Base-by-base conservation (phyloP, 768 basidiomycete genomes). In the Stropharia rugosoannulata region DNA sequence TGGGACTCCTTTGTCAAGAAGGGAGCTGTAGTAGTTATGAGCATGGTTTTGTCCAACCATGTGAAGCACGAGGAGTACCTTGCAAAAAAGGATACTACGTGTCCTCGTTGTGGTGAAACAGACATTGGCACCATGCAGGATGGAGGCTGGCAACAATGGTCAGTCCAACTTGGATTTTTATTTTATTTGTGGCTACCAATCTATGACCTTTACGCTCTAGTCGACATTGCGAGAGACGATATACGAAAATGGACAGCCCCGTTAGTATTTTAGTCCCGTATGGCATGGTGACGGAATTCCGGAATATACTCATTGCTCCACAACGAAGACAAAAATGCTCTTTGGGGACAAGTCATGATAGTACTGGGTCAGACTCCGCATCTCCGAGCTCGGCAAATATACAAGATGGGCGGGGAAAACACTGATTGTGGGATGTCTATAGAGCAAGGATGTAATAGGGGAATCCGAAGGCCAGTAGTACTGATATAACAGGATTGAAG, bases 51-150 rank as follows among this genome's bases (percentile, higher is more conserved):
- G 27, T 29, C 4, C 27, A 29, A 29, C 27, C 27, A 29, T 29
- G 55, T 56, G 6, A 49, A 22, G 16, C 9, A 44, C 25, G 35
- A 6, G n/a, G 7, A 43, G 18, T 22, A 25, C 4, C 18, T 18
- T 16, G 16, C 8, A 15, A 35, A 16, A n/a, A 22, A 49, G 41
- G 22, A 19, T 1, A 43, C 29, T 43, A 32, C 41, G 1, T 56
- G 55, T 44, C 55, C 55, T 35, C 29, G 40, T 12, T 56, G 55
- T 49, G 48, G 48, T n/a, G 10, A 32, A 43, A 54, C 53, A 6
- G 36, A 47, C 6, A n/a, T 46, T 37, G 53, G 53, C 37, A 27
- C 39, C 7, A 46, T 56, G 55, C 40, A 8, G 15, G 48, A 56
- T 18, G 39, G 43, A 1, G 48, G 48, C 12, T 56, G 55, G 55